Evolutionary conservation across 345 rosid genomes (phyloP), one percentile per base, ranked within the genome.

Genomic region (Schrenkiella parvula): DNA sequence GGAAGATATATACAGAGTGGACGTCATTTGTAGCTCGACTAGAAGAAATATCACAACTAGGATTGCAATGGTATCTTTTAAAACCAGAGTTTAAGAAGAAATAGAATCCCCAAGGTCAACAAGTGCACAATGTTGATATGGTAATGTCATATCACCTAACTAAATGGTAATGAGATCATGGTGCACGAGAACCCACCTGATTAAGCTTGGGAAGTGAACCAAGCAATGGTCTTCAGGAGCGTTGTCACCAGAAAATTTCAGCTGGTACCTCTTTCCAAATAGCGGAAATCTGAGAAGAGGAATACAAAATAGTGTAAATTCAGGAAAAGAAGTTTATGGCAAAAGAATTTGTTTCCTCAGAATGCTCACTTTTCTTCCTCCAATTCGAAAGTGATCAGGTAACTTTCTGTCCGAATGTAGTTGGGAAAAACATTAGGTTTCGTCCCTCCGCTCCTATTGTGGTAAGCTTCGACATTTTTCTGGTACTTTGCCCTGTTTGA

Each of bases 141-240:
- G 57, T 61, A 32, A 34, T 62, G 3, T 0, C 23, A 41, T 50
- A 59, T 18, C 14, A 17, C 43, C 5, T 4, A 38, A 28, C 13
- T 50, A 43, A 59, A 54, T 18, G 32, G 34, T 19, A 5, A 23
- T 8, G 15, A 67, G 70, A 34, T 21, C 47, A 12, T 51, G 48
- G 50, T 19, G 61, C 42, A 37, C 2, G 19, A 56, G 63, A 53
- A 66, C 38, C 59, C 66, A 91, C 99, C 92, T 86, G 81, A 95
- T 91, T 81, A 95, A 83, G 84, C 99, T 91, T 18, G 98, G 96
- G 77, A 95, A 95, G 83, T 95, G 99, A 84, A 95, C 99, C 86
- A 95, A 85, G 77, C 95, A 91, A 73, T 88, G 89, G 66, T 89
- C 88, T 84, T 91, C 96, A 23, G 87, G 82, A 44, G 85, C 61